These are phyloP conservation scores for Coprinopsis strossmayeri DNA, from an alignment of 768 basidiomycete species.

Conservation along the genomic window DNA sequence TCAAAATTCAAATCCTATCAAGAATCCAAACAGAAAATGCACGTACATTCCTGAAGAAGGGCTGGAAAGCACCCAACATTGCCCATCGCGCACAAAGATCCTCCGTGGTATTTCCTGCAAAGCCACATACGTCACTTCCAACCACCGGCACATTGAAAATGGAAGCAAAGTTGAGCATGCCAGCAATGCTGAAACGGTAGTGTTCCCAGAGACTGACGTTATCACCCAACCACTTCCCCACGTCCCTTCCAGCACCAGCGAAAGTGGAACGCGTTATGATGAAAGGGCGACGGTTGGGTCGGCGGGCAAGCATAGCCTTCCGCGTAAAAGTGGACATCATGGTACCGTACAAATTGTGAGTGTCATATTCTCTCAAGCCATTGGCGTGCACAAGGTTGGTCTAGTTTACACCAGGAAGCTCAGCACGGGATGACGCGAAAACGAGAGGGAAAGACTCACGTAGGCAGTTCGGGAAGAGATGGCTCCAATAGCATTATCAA, in stretches of 20 bases:
- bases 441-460: slow-evolving; percentile 25
- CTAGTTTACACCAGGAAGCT: slow-evolving; percentile 17
- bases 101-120: slow-evolving; percentile 57
- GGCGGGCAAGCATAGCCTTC: slow-evolving; percentile 53
- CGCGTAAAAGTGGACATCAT: slow-evolving; percentile 66
- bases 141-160: slow-evolving; percentile 72
- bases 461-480: slow-evolving; percentile 51
- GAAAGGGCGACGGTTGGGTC: slow-evolving; percentile 53
- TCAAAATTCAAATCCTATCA: background rate
- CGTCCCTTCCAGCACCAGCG: slow-evolving; percentile 56
- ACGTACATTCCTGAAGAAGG: slow-evolving; percentile 72
- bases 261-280: slow-evolving; percentile 73
- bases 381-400: slow-evolving; percentile 47
- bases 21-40: background rate
- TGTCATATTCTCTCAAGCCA: slow-evolving; percentile 53
- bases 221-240: slow-evolving; percentile 75
- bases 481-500: slow-evolving; percentile 49
- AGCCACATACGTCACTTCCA: slow-evolving; percentile 70
- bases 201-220: slow-evolving; percentile 55
- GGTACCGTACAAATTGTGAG: slow-evolving; percentile 62
- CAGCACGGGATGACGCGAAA: background rate
- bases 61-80: slow-evolving; percentile 69
- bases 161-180: slow-evolving; percentile 59
- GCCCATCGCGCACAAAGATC: slow-evolving; percentile 72
- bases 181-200: slow-evolving; percentile 54